Percentiles rank a stretch among this genome's conserved stretches.
Conservation (phyloP, 495 filamentous ascomycete species). For the Diplogelasinospora grovesii region DNA sequence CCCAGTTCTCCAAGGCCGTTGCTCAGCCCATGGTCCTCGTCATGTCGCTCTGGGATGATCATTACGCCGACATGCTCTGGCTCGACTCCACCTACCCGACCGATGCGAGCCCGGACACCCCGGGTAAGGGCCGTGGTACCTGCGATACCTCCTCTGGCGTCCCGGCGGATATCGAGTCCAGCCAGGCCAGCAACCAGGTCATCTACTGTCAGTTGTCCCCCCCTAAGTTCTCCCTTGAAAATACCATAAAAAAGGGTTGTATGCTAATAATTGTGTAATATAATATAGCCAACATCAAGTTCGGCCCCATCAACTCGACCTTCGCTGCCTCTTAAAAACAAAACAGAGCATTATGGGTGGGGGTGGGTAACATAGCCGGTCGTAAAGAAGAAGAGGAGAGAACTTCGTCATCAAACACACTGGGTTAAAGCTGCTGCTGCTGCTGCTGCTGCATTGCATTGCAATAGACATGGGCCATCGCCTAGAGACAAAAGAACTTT, state of each 20-base stretch:
- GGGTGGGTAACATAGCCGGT: too few species aligned
- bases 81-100: slow-evolving; percentile 67
- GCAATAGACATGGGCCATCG: too few species aligned
- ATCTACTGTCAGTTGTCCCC: slow-evolving; percentile 26
- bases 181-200: slow-evolving; percentile 41
- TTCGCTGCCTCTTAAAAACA: slow-evolving; percentile 23
- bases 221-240: background rate
- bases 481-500: too few species aligned
- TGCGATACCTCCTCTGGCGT: slow-evolving; percentile 54
- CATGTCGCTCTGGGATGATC: slow-evolving; percentile 70
- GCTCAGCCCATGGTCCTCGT: slow-evolving; percentile 59
- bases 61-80: slow-evolving; percentile 72
- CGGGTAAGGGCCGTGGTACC: slow-evolving; percentile 62
- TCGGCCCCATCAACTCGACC: slow-evolving; percentile 59
- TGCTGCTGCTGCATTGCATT: too few species aligned
- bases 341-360: too few species aligned
- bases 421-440: too few species aligned
- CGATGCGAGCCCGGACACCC: slow-evolving; percentile 32
- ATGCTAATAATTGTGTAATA: background rate
- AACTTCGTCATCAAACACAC: too few species aligned
- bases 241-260: background rate
- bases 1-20: slow-evolving; percentile 48
- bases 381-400: too few species aligned
- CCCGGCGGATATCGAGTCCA: slow-evolving; percentile 50
- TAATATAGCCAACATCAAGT: slow-evolving; percentile 56